These are phyloP conservation scores for Leersia perrieri DNA, from an alignment of 176 grass and related monocot species.

Conservation along the genomic window DNA sequence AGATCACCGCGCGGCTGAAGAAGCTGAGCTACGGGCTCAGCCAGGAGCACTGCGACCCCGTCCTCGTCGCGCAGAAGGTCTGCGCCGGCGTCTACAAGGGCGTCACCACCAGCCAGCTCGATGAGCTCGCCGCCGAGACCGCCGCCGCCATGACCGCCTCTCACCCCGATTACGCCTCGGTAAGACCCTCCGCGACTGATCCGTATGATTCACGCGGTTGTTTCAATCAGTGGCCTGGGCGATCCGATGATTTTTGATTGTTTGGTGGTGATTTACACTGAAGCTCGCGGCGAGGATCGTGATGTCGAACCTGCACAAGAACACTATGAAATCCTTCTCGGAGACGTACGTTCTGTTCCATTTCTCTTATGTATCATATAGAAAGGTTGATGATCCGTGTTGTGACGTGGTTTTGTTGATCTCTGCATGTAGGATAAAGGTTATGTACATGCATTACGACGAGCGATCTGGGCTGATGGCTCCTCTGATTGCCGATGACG, in stretches of 20 bases:
- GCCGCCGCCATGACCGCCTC: slow-evolving; percentile 81
- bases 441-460: slow-evolving; percentile 51
- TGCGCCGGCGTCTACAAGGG: slow-evolving; percentile 94
- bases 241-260: background rate
- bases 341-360: slow-evolving; percentile 40
- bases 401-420: background rate
- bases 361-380: background rate
- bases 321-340: slow-evolving; percentile 75
- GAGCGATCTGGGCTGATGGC: slow-evolving; percentile 66
- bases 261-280: background rate
- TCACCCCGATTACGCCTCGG: slow-evolving; percentile 91
- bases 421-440: slow-evolving; percentile 57
- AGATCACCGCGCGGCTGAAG: slow-evolving; percentile 95
- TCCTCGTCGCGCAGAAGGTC: slow-evolving; percentile 93
- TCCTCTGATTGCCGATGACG: slow-evolving; percentile 77
- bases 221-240: background rate
- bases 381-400: background rate
- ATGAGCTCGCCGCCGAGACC: slow-evolving; percentile 93
- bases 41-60: slow-evolving; percentile 96
- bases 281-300: slow-evolving; percentile 92
- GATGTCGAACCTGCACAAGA: slow-evolving; percentile 92
- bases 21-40: slow-evolving; percentile 91
- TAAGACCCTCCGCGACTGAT: background rate
- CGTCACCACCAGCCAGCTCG: slow-evolving; percentile 92
- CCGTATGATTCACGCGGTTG: background rate